Conservation (phyloP, 2,329 filamentous ascomycete genomes). For the Setomelanomma holmii region DNA sequence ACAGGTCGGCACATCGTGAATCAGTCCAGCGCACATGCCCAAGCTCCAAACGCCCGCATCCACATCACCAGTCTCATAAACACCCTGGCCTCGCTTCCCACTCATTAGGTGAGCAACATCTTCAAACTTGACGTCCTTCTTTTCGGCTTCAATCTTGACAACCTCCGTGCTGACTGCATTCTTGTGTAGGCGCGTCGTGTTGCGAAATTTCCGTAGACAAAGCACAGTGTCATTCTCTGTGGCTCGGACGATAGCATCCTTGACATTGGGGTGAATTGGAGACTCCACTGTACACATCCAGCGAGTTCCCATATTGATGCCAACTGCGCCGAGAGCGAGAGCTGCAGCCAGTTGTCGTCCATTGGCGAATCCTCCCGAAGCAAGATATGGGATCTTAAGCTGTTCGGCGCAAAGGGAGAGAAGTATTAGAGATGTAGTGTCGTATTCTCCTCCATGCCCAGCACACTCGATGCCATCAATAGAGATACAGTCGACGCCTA, state of each 20-base stretch:
- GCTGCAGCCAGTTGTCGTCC: constrained; percentile 34
- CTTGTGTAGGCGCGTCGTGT: constrained; percentile 35
- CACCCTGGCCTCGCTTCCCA: constrained; percentile 32
- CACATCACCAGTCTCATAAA: constrained; percentile 36
- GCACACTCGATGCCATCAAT: constrained; percentile 38
- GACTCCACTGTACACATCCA: constrained; percentile 38
- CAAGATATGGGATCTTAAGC: constrained; percentile 37
- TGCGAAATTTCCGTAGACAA: constrained; percentile 35
- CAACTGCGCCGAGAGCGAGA: constrained; percentile 31
- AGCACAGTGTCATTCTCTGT: constrained; percentile 34
- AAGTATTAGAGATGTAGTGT: constrained; percentile 61
- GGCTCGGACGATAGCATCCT: constrained; percentile 33
- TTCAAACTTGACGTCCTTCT: constrained; percentile 32
- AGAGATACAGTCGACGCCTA: constrained; percentile 28
- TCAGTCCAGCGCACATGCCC: constrained; percentile 88
- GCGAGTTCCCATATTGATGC: constrained; percentile 38
- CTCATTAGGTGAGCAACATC: constrained; percentile 39
- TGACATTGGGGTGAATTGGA: constrained; percentile 35
- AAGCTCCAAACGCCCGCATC: constrained; percentile 62
- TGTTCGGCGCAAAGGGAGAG: constrained; percentile 31
- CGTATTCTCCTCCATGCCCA: constrained; percentile 59
- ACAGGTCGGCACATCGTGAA: constrained; percentile 58
- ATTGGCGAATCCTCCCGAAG: constrained; percentile 36
- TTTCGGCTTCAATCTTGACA: constrained; percentile 33
- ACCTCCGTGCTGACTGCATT: constrained; percentile 34